Evolutionary conservation across 176 grass and related monocot species (phyloP), one percentile per base, ranked within the genome.

Genomic region (Saccharum spontaneum): DNA sequence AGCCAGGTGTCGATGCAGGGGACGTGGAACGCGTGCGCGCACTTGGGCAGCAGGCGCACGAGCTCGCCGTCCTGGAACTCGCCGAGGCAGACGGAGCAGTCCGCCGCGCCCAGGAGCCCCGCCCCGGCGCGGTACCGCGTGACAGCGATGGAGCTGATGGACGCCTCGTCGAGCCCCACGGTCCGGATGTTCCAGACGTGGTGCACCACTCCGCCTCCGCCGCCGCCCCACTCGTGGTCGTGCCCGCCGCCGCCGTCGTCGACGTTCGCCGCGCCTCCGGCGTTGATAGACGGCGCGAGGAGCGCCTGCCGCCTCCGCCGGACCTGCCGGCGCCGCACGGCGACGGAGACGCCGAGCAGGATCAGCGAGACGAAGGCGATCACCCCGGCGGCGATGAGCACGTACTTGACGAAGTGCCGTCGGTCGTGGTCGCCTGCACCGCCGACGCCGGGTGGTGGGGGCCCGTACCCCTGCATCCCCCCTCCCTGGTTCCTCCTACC

Each of bases 1-100:
- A 92, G 93, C 93, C 93, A 95, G 5, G 88, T 92, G 72, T 95
- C 93, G 93, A 95, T 95, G 83, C 93, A 95, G 72, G 83, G 76
- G 14, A 89, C 80, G 57, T 95, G 93, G 80, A 95, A 95, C 39
- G 83, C 90, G 80, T 95, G 93, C 11, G 43, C 93, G 83, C 93
- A 92, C 90, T 85, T 92, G 57, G 93, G 93, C 14, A 95, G 88
- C n/a, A 95, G 80, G 71, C 93, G 93, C 71, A 95, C 62, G 61
- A 88, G 83, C 79, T 94, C 87, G 16, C 86, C 89, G 79, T 94
- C 92, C 68, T 50, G 33, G 88, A 95, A 95, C 81, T 98, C 91
- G 48, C 87, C 90, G 79, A 94, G 91, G 88, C 96, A 98, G 24
- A 98, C 93, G 52, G 93, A 88, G 80, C 96, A 95, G 77, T 98